Percentiles rank a stretch among this genome's conserved stretches.
These are phyloP conservation scores for Sporothrix inflata DNA, from an alignment of 2,329 filamentous ascomycete species.

Conservation along the genomic window DNA sequence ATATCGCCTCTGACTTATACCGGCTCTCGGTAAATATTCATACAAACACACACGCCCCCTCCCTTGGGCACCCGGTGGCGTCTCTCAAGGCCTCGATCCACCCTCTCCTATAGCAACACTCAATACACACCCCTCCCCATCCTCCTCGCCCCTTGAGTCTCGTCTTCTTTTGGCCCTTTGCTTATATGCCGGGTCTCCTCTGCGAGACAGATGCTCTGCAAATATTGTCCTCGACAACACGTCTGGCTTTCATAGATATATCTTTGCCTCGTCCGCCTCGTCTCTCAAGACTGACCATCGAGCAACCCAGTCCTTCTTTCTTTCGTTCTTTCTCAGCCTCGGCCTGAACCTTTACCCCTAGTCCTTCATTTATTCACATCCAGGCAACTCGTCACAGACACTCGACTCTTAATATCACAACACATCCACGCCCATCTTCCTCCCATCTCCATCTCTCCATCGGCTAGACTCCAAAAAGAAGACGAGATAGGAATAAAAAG, in stretches of 20 bases:
- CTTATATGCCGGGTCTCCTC: constrained; percentile 18
- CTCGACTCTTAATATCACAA: neutral
- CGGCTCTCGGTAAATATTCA: constrained; percentile 26
- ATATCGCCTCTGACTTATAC: constrained; percentile 24
- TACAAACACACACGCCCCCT: constrained; percentile 23
- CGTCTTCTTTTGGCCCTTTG: neutral
- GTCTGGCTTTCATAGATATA: constrained; percentile 23
- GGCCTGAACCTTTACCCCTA: constrained; percentile 18
- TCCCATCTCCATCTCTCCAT: neutral
- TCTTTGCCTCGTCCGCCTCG: constrained; percentile 21
- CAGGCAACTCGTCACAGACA: neutral
- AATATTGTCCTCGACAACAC: neutral
- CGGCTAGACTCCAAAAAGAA: neutral
- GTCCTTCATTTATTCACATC: constrained; percentile 21
- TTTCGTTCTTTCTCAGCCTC: constrained; percentile 11
- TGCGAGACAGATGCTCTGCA: neutral
- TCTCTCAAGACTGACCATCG: neutral
- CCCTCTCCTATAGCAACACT: constrained; percentile 4
- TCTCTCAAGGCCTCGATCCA: neutral
- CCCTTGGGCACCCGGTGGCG: constrained; percentile 10
- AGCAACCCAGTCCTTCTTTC: constrained; percentile 14
- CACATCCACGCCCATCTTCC: neutral
- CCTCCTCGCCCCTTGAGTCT: neutral
- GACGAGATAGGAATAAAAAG: neutral
- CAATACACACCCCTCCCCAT: constrained; percentile 5